Conservation (phyloP, 2,329 filamentous ascomycete species). For the Aureobasidium leucospermi region DNA sequence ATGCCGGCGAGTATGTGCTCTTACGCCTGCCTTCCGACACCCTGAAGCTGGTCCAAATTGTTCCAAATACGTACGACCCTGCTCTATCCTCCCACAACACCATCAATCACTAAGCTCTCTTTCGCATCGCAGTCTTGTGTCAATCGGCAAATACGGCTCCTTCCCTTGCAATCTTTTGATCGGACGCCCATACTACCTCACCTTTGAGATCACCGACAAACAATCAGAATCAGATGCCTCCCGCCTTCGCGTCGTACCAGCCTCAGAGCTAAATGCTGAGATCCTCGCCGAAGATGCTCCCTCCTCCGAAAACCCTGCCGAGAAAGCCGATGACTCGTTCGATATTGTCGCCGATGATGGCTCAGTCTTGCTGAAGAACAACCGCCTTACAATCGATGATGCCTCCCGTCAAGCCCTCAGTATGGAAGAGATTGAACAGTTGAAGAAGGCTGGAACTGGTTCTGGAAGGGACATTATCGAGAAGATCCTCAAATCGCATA, state of each 20-base stretch:
- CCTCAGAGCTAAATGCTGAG: conserved; percentile 77
- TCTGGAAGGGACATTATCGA: conserved; percentile 85
- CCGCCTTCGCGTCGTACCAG: conserved; percentile 68
- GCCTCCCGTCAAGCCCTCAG: conserved; percentile 66
- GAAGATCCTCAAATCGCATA: conserved; percentile 86
- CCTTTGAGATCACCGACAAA: conserved; percentile 79
- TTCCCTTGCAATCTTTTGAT: conserved; percentile 87
- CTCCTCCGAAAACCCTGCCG: conserved; percentile 22
- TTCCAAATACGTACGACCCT: conserved; percentile 56
- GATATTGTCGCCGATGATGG: conserved; percentile 43
- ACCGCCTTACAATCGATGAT: conserved; percentile 57
- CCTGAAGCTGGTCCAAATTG: conserved; percentile 51
- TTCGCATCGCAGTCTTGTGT: conserved; percentile 43
- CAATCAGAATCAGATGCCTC: conserved; percentile 52
- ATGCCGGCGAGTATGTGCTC: conserved; percentile 45
- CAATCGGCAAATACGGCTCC: conserved; percentile 84
- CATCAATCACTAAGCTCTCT: not conserved
- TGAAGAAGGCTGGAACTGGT: conserved; percentile 65
- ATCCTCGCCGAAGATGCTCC: conserved; percentile 52
- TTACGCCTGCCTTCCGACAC: conserved; percentile 52
- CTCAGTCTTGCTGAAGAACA: conserved; percentile 50
- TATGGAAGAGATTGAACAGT: conserved; percentile 61
- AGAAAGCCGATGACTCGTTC: conserved; percentile 27
- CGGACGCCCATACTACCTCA: conserved; percentile 84
- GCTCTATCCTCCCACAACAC: not conserved